Conservation (phyloP, 768 basidiomycete species). For the Sutorius australiensis region DNA sequence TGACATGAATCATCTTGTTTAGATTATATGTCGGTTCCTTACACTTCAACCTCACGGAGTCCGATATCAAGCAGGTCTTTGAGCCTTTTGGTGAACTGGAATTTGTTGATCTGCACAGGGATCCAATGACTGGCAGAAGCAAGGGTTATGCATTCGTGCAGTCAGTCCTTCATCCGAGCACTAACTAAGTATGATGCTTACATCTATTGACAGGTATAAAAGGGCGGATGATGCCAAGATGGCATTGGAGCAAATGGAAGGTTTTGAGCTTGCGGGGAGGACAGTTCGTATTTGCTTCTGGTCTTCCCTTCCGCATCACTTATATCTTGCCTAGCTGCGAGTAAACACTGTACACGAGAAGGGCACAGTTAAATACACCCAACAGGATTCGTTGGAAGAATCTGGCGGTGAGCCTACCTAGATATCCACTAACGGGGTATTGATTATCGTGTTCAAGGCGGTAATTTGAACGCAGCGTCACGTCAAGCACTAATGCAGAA, state of each 20-base stretch:
- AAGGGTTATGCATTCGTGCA: slow-evolving; percentile 99
- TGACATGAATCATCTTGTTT: slow-evolving; percentile 8
- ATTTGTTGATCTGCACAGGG: slow-evolving; percentile 96
- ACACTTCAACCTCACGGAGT: slow-evolving; percentile 94
- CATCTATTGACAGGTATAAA: slow-evolving; percentile 61
- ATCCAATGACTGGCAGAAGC: slow-evolving; percentile 90
- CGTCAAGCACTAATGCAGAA: slow-evolving; percentile 99
- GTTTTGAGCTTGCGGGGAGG: slow-evolving; percentile 94
- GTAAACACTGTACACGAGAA: slow-evolving; percentile 94
- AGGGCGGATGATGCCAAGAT: slow-evolving; percentile 91
- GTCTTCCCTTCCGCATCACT: slow-evolving; percentile 14
- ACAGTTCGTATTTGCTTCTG: slow-evolving; percentile 48
- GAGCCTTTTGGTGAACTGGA: slow-evolving; percentile 98
- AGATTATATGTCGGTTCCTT: slow-evolving; percentile 97
- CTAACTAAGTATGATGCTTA: slow-evolving; percentile 1
- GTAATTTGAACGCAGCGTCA: slow-evolving; percentile 96
- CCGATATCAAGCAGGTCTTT: slow-evolving; percentile 98
- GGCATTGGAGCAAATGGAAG: slow-evolving; percentile 98
- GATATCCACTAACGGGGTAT: neutral
- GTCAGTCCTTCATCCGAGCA: slow-evolving; percentile 42
- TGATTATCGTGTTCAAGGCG: slow-evolving; percentile 50
- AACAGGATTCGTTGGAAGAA: slow-evolving; percentile 83
- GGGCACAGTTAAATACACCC: slow-evolving; percentile 70
- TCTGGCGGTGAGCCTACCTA: slow-evolving; percentile 60
- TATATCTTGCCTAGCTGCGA: slow-evolving; percentile 51